Percentiles rank a stretch among this genome's conserved stretches.
Conservation (phyloP, 2,329 filamentous ascomycete species). For the Aureobasidium sp. region DNA sequence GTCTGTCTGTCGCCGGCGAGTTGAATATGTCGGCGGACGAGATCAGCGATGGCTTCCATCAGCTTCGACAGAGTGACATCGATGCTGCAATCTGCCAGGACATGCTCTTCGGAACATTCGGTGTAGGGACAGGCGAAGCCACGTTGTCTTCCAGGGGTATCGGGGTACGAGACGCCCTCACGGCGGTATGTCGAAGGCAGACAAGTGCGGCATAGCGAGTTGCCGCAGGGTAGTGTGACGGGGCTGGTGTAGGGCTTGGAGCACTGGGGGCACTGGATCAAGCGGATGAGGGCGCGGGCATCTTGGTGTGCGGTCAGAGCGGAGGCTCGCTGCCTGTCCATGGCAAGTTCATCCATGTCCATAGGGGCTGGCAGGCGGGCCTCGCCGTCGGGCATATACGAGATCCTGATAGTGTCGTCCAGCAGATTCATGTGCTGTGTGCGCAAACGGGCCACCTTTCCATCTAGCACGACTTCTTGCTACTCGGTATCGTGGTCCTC, state of each 20-base stretch:
- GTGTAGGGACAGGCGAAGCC: slow-evolving; percentile 69
- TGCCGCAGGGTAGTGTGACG: slow-evolving; percentile 73
- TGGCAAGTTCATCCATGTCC: slow-evolving; percentile 32
- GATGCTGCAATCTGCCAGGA: slow-evolving; percentile 65
- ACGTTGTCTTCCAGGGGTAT: slow-evolving; percentile 55
- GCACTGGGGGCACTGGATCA: slow-evolving; percentile 73
- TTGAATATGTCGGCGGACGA: slow-evolving; percentile 40
- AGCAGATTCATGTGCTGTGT: slow-evolving; percentile 13
- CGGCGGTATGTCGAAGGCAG: slow-evolving; percentile 60
- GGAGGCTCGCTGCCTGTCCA: slow-evolving; percentile 29
- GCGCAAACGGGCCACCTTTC: not conserved
- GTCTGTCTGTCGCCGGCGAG: slow-evolving; percentile 18
- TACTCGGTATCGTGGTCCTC: not conserved
- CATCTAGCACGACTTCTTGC: not conserved
- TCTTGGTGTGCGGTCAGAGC: slow-evolving; percentile 46
- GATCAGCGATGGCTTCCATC: slow-evolving; percentile 52
- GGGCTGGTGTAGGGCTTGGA: slow-evolving; percentile 61
- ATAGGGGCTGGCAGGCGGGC: slow-evolving; percentile 32
- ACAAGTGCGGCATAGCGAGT: slow-evolving; percentile 68
- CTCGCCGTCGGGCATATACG: slow-evolving; percentile 7
- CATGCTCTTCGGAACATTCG: slow-evolving; percentile 64
- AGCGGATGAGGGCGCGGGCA: slow-evolving; percentile 58
- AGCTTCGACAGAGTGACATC: slow-evolving; percentile 72
- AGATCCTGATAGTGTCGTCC: slow-evolving; percentile 1
- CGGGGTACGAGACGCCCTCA: slow-evolving; percentile 70